Percentiles rank a stretch among this genome's conserved stretches.
phyloP scores from a whole-genome alignment of 73 alveolate genomes.

The Paramecium primaurelia region DNA sequence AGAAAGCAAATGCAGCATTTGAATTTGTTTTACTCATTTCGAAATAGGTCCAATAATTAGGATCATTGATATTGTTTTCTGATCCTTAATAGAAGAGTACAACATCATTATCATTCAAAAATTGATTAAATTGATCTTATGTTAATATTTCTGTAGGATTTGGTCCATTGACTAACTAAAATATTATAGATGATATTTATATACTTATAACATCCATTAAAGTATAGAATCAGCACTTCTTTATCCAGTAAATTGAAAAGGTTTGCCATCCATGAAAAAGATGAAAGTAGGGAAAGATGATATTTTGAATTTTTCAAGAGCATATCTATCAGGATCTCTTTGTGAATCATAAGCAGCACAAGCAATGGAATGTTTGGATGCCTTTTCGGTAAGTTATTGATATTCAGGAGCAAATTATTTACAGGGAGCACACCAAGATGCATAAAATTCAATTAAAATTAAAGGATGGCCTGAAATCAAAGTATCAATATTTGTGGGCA shows the following conservation, averaged over 20 bases:
- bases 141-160: neutral
- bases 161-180: neutral
- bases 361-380: neutral
- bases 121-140: neutral
- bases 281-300: conserved; percentile 40
- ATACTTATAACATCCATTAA: conserved; percentile 39
- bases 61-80: neutral
- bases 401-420: conserved; percentile 2
- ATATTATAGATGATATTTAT: neutral
- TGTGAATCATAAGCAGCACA: conserved; percentile 14
- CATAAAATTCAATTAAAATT: conserved; percentile 6
- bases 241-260: neutral
- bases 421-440: conserved; percentile 55
- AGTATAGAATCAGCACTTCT: neutral
- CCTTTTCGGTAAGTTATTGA: neutral
- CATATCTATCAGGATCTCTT: conserved; percentile 27
- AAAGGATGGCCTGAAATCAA: neutral
- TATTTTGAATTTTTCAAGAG: conserved; percentile 28
- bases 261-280: conserved; percentile 2
- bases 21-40: neutral
- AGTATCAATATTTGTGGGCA: neutral
- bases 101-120: neutral
- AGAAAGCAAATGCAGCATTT: conserved; percentile 16
- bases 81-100: conserved; percentile 8
- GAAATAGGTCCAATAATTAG: conserved; percentile 27